A percentile compares a stretch with the other conserved stretches of the same genome.
phyloP scores from a whole-genome alignment of 1,139 yeast species.

The Geotrichum aggregatum region DNA sequence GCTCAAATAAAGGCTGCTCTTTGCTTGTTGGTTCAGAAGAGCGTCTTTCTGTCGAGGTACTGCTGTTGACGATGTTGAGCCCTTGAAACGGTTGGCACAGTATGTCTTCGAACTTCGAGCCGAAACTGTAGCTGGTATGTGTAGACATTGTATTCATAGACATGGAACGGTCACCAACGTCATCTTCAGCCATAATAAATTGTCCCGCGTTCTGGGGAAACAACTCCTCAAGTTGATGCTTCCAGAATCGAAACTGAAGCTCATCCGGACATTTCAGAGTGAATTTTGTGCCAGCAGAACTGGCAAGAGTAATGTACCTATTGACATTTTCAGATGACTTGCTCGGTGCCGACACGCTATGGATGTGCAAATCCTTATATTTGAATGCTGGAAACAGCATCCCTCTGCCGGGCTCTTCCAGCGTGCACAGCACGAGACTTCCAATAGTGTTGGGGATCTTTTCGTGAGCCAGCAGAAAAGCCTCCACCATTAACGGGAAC shows the following conservation, averaged over 20 bases:
- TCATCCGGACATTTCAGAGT: conserved; percentile 11
- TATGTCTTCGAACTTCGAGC: conserved; percentile 11
- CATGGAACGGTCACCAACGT: conserved; percentile 2
- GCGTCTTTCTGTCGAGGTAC: background rate
- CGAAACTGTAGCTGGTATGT: conserved; percentile 9
- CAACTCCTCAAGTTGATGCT: background rate
- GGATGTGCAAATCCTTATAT: conserved; percentile 34
- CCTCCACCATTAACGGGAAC: conserved; percentile 25
- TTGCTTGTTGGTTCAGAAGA: background rate
- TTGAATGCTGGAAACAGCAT: conserved; percentile 40
- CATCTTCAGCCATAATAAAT: background rate
- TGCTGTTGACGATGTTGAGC: conserved; percentile 6
- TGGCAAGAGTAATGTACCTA: conserved; percentile 5
- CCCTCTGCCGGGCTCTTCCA: conserved; percentile 38
- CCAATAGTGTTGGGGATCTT: conserved; percentile 26
- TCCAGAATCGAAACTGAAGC: conserved; percentile 12
- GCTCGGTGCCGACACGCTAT: background rate
- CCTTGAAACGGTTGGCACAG: conserved; percentile 9
- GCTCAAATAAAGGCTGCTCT: background rate
- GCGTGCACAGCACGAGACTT: conserved; percentile 37
- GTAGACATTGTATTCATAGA: background rate
- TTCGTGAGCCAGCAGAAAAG: conserved; percentile 26
- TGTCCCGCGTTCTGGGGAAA: conserved; percentile 1
- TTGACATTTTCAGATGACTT: conserved; percentile 2
- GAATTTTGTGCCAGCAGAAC: conserved; percentile 6